Percentiles rank a stretch among this genome's conserved stretches.
phyloP scores from a whole-genome alignment of 2,329 filamentous ascomycete genomes.

The Graphium sp. region DNA sequence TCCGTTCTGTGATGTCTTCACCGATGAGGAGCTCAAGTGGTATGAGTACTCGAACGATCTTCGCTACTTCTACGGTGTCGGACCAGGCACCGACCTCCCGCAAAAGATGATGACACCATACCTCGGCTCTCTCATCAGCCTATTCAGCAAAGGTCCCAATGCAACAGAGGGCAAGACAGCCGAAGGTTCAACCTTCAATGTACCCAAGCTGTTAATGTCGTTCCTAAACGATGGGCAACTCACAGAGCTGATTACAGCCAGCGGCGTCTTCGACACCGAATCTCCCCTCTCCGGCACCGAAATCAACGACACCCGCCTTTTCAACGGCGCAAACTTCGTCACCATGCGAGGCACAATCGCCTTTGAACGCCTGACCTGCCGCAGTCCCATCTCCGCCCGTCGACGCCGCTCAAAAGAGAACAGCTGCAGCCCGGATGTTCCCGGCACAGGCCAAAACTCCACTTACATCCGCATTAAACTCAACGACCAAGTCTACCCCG shows the following conservation, averaged over 20 bases:
- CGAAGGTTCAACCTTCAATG: constrained; percentile 25
- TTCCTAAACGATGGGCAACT: constrained; percentile 54
- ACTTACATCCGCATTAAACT: constrained; percentile 37
- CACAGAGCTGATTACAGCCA: constrained; percentile 39
- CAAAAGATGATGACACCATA: constrained; percentile 45
- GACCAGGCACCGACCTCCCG: constrained; percentile 35
- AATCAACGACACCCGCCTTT: constrained; percentile 30
- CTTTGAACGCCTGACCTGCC: constrained; percentile 44
- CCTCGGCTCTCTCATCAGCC: constrained; percentile 31
- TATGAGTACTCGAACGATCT: constrained; percentile 55
- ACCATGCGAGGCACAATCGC: constrained; percentile 50
- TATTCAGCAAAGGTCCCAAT: constrained; percentile 34
- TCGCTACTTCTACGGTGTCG: constrained; percentile 49
- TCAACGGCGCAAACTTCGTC: constrained; percentile 35
- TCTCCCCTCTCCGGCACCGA: constrained; percentile 25
- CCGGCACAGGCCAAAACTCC: constrained; percentile 4
- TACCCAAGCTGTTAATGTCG: constrained; percentile 40
- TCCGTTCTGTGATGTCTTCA: constrained; percentile 46
- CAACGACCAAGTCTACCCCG: constrained; percentile 46
- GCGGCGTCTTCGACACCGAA: constrained; percentile 44
- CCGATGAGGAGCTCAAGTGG: constrained; percentile 39
- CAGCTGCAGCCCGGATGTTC: constrained; percentile 3
- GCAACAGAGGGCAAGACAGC: constrained; percentile 25
- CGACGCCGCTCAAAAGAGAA: too few species aligned
- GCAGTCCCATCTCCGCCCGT: constrained; percentile 1